Evolutionary conservation across 768 basidiomycete species (phyloP), one percentile per base, ranked within the genome.

Genomic region (Saitozyma sp.): DNA sequence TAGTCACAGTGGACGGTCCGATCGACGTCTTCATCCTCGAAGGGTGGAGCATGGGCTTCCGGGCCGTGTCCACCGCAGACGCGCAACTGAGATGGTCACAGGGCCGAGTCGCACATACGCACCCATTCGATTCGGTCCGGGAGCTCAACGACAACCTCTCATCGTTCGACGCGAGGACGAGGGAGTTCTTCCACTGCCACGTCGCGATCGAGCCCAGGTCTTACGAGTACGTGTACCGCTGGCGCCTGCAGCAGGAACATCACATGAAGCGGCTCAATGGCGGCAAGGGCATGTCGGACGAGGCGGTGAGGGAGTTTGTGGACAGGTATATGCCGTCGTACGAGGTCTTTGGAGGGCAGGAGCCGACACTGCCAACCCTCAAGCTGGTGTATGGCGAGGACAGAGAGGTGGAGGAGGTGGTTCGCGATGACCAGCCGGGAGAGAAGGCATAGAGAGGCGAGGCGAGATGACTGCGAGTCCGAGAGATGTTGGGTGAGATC

Each of bases 281-380:
- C 43, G 92, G 92, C 6, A 81, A 81, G 42, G 94, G 94, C 5
- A 96, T 98, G 95, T 83, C 86, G 0, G 92, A 95, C 70, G 86
- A 84, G 7, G 79, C 93, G 83, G 86, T 87, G 68, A 87, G 86
- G 70, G 73, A 19, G 42, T 95, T 95, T 74, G 86, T 94, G 7
- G 89, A 92, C 78, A 87, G 94, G 5, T 96, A 96, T 78, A 92
- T 97, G 68, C 93, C 93, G 1, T 91, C 89, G 3, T 97, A 96
- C 73, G 86, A 94, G 61, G 89, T 94, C 75, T 97, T 90, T 72
- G 86, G 84, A 5, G 29, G 29, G 5, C 29, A 29, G 29, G 29
- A 29, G 29, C 29, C 29, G 29, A 29, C 2, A 2, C 29, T 29
- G 29, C 29, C 29, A 29, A 29, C 29, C 29, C 29, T 29, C 5